Conservation (phyloP, 495 filamentous ascomycete species). For the Aspergillus saccharolyticus region DNA sequence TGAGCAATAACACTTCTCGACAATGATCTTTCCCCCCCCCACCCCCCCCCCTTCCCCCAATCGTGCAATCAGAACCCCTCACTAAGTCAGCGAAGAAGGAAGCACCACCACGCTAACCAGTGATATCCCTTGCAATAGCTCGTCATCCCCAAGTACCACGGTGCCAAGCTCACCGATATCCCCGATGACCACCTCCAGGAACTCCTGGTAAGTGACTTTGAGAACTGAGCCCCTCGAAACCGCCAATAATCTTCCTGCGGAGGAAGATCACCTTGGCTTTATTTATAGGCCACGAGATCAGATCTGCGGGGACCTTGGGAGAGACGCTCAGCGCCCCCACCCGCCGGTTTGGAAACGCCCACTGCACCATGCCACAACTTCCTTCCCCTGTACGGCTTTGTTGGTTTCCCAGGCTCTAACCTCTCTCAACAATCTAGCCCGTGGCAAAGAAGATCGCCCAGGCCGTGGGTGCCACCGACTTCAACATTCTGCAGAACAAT, state of each 20-base stretch:
- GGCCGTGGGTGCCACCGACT: conserved; percentile 73
- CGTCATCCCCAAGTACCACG: conserved; percentile 94
- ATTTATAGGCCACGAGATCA: background rate
- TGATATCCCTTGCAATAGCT: conserved; percentile 51
- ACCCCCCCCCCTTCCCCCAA: no score
- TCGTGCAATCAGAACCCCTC: no score
- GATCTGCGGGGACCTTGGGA: conserved; percentile 20
- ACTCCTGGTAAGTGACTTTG: conserved; percentile 59
- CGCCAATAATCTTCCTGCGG: background rate
- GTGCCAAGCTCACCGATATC: conserved; percentile 86
- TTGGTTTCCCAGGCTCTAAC: background rate
- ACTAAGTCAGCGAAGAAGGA: background rate
- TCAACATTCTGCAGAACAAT: conserved; percentile 97
- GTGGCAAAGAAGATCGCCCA: conserved; percentile 80
- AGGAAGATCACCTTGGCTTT: no score
- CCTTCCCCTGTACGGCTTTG: background rate
- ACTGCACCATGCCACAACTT: background rate
- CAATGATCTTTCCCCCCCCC: no score
- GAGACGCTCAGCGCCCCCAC: background rate
- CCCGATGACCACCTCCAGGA: conserved; percentile 85
- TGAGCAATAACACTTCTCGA: no score
- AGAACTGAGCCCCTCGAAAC: background rate
- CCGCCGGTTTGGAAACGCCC: background rate
- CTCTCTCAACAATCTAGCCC: conserved; percentile 45
- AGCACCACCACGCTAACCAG: conserved; percentile 5